A percentile compares a stretch with the other conserved stretches of the same genome.
Evolutionary conservation across 352 stramenopile genomes (phyloP).

Genomic region (Pythium aquatile): DNA sequence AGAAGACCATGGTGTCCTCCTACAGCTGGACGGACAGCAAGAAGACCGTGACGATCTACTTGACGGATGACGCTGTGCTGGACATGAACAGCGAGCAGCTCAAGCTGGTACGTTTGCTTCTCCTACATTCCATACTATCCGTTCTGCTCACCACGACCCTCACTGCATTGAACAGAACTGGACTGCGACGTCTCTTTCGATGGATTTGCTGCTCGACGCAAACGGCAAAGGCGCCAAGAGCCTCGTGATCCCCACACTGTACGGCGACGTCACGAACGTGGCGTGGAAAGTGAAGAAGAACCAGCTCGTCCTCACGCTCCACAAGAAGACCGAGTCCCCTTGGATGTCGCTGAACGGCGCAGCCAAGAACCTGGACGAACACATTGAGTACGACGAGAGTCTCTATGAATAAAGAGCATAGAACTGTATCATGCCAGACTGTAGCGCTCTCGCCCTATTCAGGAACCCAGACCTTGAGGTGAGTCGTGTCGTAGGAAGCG

Average conservation of each 20-base stretch:
- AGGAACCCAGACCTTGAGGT: conserved; percentile 70
- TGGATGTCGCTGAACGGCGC: conserved; percentile 85
- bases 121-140: background rate
- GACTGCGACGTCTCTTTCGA: conserved; percentile 72
- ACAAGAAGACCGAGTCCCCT: conserved; percentile 48
- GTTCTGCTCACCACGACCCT: too few relatives aligned
- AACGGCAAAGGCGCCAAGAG: conserved; percentile 51
- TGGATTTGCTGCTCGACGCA: conserved; percentile 51
- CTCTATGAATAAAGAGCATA: conserved; percentile 58
- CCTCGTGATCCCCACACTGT: conserved; percentile 74
- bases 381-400: conserved; percentile 85
- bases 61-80: conserved; percentile 56
- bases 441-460: conserved; percentile 31
- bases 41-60: conserved; percentile 73
- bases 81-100: conserved; percentile 62
- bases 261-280: conserved; percentile 60
- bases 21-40: conserved; percentile 82
- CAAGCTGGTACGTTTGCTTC: conserved; percentile 41
- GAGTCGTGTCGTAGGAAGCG: conserved; percentile 56
- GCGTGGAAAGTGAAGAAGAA: conserved; percentile 60
- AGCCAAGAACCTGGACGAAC: conserved; percentile 76
- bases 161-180: conserved; percentile 47
- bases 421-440: background rate
- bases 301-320: conserved; percentile 65
- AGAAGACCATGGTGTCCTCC: conserved; percentile 63